Base-by-base conservation (phyloP, 176 grass and related monocot species). In the Zoysia japonica region DNA sequence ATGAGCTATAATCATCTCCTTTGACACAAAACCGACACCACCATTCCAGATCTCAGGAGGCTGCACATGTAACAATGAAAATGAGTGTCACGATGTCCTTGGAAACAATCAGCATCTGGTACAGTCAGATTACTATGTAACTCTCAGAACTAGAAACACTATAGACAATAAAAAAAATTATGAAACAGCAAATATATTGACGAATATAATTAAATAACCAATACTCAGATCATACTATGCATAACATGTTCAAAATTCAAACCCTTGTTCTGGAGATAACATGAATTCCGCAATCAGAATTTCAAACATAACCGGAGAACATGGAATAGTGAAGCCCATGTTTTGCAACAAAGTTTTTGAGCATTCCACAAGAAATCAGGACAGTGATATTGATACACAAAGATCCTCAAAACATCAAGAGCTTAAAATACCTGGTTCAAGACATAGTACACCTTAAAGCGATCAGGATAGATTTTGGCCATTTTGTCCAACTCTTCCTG, bases 1-100 rank as follows among this genome's bases (percentile, higher is more conserved):
- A 49, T 93, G 96, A 87, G 71, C 55, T 85, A 89, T 82, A 53
- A 99, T 88, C 86, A 99, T 99, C 38, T 95, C 92, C 79, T 91
- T 88, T 2, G 96, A 99, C 42, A 95, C 96, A 87, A 89, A 99
- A 0, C 96, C 96, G 36, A 99, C 96, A 79, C 92, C 96, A 48
- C 88, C 92, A 37, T 95, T 90, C 96, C 96, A 95, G 36, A 9
- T 49, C 70, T 93, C 92, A 47, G 96, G 96, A 72, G 96, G 96
- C 92, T 99, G 88, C 70, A 82, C 15, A 82, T 17, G 54, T 51
- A 92, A 73, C 77, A 78, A 72, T 7, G 41, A 47, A 19, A 17
- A 64, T 78, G 5, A 86, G 45, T 52, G 59, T 66, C 59, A 43
- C 17, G 51, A 80, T 74, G 45, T 20, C 7, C 43, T 3, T 10